Base-by-base conservation (phyloP, 2,329 filamentous ascomycete genomes). In the Monilinia polystroma region DNA sequence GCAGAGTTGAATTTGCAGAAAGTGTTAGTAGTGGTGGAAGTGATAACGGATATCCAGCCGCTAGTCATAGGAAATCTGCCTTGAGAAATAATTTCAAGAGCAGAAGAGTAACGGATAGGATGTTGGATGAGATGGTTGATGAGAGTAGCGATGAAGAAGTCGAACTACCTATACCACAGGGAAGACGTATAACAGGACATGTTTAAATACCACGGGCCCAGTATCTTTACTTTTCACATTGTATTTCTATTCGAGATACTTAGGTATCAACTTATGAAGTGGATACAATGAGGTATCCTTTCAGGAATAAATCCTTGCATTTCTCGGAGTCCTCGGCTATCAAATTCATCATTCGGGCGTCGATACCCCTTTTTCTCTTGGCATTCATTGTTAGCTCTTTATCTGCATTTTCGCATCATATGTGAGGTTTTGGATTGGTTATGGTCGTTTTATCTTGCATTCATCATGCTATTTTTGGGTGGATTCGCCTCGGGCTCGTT, bases 91-190 rank as follows among this genome's bases (percentile, higher is more conserved):
- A 70, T 45, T 64, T 63, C 32, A 69, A 71, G 29, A 65, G 66
- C 66, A 53, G 69, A 70, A 56, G 67, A 45, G 72, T 70, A 7
- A 74, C 76, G 62, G 74, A 77, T 67, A 73, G 72, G 35, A 67
- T 77, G 67, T 65, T 77, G 35, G 75, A 77, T 59, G 74, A 75
- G 59, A 75, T 76, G 72, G 69, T 63, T 11, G 72, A 76, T 38
- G 73, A 72, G n/a, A 77, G 75, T 67, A 77, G 75, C 64, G 75
- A 76, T 60, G 74, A 75, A 53, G 76, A 76, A 45, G 76, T 76
- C 20, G 73, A 75, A n/a, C 63, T 75, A 43, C 64, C 72, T 7
- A 23, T 76, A 49, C 72, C 72, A 47, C 74, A 72, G 51, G 68
- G 68, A 8, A 74, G 70, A 62, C 72, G 72, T 11, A 68, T 72